These are phyloP conservation scores for Candida frijolesensis DNA, from an alignment of 1,139 yeast species.

Conservation along the genomic window DNA sequence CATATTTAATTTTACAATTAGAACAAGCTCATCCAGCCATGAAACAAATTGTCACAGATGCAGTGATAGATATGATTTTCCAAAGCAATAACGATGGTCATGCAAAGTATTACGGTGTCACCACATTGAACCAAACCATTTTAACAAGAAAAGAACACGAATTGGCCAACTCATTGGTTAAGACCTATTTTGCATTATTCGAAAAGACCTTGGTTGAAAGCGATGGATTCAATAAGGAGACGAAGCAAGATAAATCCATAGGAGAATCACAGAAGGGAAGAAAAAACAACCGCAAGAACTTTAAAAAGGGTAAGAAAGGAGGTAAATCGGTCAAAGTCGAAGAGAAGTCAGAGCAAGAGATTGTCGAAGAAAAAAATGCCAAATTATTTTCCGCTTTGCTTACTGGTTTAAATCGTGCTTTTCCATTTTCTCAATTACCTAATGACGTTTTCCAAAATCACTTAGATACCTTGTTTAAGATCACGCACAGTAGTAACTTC, in stretches of 20 bases:
- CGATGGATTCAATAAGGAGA: slow-evolving; percentile 48
- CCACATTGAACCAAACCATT: slow-evolving; percentile 92
- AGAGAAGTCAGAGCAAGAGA: slow-evolving; percentile 68
- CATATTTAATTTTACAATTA: slow-evolving; percentile 75
- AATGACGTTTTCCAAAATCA: slow-evolving; percentile 74
- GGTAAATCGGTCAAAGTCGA: slow-evolving; percentile 72
- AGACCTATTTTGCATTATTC: slow-evolving; percentile 83
- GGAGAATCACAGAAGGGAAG: slow-evolving; percentile 51
- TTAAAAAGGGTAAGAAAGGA: slow-evolving; percentile 67
- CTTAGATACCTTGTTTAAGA: slow-evolving; percentile 79
- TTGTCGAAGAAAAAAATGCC: slow-evolving; percentile 80
- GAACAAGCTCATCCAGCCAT: slow-evolving; percentile 96
- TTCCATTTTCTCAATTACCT: slow-evolving; percentile 85
- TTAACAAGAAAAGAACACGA: slow-evolving; percentile 73
- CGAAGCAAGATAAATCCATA: slow-evolving; percentile 38
- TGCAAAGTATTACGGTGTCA: slow-evolving; percentile 82
- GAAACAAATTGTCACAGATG: slow-evolving; percentile 78
- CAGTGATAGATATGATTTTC: slow-evolving; percentile 79
- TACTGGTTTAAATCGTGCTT: slow-evolving; percentile 95
- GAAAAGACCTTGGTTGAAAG: slow-evolving; percentile 78
- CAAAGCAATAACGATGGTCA: slow-evolving; percentile 76
- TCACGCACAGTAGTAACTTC: slow-evolving; percentile 93
- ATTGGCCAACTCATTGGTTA: slow-evolving; percentile 79
- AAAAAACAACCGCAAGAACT: slow-evolving; percentile 53
- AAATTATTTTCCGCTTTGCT: slow-evolving; percentile 87